These are phyloP conservation scores for Thozetella sp. DNA, from an alignment of 495 filamentous ascomycete species.

Conservation along the genomic window DNA sequence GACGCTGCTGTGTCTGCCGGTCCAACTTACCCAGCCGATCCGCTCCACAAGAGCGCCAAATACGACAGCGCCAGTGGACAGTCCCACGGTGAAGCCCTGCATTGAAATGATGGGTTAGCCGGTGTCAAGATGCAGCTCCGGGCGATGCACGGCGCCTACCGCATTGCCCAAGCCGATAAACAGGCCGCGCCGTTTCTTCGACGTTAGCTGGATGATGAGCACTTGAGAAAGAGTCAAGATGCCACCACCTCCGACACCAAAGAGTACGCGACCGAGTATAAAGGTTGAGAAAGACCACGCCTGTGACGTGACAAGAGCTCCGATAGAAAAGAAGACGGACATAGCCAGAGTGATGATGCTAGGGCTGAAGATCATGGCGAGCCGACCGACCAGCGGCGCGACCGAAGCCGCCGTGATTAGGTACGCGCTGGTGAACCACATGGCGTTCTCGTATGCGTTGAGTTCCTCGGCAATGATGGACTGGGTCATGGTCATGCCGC, in stretches of 20 bases:
- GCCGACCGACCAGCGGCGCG: constrained; percentile 64
- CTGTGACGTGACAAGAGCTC: constrained; percentile 62
- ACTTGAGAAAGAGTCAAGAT: constrained; percentile 70
- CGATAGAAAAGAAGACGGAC: constrained; percentile 57
- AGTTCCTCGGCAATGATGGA: constrained; percentile 71
- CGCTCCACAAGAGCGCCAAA: constrained; percentile 63
- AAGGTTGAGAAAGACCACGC: constrained; percentile 60
- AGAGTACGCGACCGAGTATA: constrained; percentile 63
- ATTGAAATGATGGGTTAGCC: background rate
- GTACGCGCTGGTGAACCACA: constrained; percentile 78
- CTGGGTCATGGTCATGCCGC: constrained; percentile 73
- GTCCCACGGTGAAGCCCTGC: constrained; percentile 64
- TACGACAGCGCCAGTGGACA: constrained; percentile 70
- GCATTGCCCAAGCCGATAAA: constrained; percentile 64
- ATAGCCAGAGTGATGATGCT: constrained; percentile 59
- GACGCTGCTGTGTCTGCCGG: too few relatives aligned
- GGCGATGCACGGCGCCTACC: constrained; percentile 5
- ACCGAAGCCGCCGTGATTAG: constrained; percentile 70
- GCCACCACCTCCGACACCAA: constrained; percentile 67
- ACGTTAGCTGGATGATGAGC: constrained; percentile 67
- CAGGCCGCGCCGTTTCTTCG: constrained; percentile 63
- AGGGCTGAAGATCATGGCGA: constrained; percentile 69
- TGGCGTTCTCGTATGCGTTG: constrained; percentile 67
- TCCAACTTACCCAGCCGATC: constrained; percentile 71
- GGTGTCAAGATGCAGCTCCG: background rate